Percentiles rank a stretch among this genome's conserved stretches.
Conservation (phyloP, 2,329 filamentous ascomycete species). For the Sporothrix euskadiensis region DNA sequence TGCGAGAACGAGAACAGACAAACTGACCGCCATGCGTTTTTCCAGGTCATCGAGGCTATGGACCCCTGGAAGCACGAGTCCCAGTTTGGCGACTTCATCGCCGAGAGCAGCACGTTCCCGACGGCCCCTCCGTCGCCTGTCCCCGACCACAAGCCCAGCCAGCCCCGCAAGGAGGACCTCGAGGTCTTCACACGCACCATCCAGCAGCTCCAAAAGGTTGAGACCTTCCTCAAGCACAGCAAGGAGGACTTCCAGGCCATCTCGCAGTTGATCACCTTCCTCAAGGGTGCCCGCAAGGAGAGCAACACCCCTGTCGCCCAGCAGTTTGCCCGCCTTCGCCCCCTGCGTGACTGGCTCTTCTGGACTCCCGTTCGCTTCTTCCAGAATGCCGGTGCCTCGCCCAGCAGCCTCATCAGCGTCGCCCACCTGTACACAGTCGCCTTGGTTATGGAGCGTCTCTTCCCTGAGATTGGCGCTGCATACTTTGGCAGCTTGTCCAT, state of each 20-base stretch:
- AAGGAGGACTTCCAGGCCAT: constrained; percentile 69
- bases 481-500: constrained; percentile 83
- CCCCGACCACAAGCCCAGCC: constrained; percentile 61
- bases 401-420: constrained; percentile 77
- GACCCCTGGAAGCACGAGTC: constrained; percentile 88
- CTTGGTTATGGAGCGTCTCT: constrained; percentile 83
- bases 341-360: constrained; percentile 88
- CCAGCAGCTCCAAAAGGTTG: constrained; percentile 66
- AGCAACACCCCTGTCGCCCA: constrained; percentile 70
- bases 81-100: constrained; percentile 78
- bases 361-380: constrained; percentile 89
- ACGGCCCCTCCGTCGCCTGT: constrained; percentile 64
- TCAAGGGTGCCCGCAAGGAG: constrained; percentile 71
- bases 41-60: constrained; percentile 84
- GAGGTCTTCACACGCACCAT: constrained; percentile 67
- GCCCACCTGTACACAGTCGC: constrained; percentile 91
- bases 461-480: constrained; percentile 84
- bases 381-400: constrained; percentile 72
- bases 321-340: constrained; percentile 86
- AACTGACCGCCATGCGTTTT: constrained; percentile 17
- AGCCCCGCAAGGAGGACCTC: constrained; percentile 69
- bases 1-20: constrained; percentile 15
- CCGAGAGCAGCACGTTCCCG: constrained; percentile 73
- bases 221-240: constrained; percentile 66
- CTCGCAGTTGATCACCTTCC: constrained; percentile 68